phyloP scores from a whole-genome alignment of 2,329 filamentous ascomycete genomes.

The Samsoniella hepiali region DNA sequence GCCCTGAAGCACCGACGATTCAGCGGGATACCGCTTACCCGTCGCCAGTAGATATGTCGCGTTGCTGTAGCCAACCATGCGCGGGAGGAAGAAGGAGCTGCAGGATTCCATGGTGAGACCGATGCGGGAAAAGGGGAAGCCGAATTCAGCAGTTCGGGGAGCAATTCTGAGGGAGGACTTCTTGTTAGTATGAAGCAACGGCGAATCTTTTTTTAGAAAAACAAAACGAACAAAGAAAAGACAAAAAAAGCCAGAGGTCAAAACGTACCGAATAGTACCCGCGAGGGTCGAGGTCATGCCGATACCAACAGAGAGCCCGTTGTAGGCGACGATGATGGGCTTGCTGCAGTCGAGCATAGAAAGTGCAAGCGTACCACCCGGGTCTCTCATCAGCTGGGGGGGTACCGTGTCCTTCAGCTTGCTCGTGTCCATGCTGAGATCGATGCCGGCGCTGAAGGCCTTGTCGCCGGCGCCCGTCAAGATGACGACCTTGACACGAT shows the following conservation, averaged over 20 bases:
- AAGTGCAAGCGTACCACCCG: slow-evolving; percentile 36
- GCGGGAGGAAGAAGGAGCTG: slow-evolving; percentile 22
- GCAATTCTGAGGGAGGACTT: background rate
- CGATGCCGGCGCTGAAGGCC: slow-evolving; percentile 63
- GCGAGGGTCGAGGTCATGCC: slow-evolving; percentile 21
- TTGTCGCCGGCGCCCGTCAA: slow-evolving; percentile 54
- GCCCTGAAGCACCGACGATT: background rate
- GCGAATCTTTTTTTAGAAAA: too few species aligned
- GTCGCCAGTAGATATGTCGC: slow-evolving; percentile 21
- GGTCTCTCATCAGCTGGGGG: slow-evolving; percentile 1
- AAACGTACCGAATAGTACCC: slow-evolving; percentile 17
- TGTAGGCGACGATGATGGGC: slow-evolving; percentile 22
- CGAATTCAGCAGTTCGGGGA: slow-evolving; percentile 18
- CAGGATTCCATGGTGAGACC: slow-evolving; percentile 22
- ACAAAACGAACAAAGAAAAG: too few species aligned
- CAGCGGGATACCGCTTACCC: slow-evolving; percentile 16
- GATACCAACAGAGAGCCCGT: slow-evolving; percentile 22
- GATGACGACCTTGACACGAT: slow-evolving; percentile 54
- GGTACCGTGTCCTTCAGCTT: background rate
- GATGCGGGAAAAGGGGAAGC: slow-evolving; percentile 21
- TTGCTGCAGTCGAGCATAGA: slow-evolving; percentile 22
- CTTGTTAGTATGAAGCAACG: background rate
- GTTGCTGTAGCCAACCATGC: slow-evolving; percentile 19
- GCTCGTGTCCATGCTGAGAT: slow-evolving; percentile 37
- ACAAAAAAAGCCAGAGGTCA: background rate